These are phyloP conservation scores for Fusarium lateritium DNA, from an alignment of 2,329 filamentous ascomycete species.

Conservation along the genomic window DNA sequence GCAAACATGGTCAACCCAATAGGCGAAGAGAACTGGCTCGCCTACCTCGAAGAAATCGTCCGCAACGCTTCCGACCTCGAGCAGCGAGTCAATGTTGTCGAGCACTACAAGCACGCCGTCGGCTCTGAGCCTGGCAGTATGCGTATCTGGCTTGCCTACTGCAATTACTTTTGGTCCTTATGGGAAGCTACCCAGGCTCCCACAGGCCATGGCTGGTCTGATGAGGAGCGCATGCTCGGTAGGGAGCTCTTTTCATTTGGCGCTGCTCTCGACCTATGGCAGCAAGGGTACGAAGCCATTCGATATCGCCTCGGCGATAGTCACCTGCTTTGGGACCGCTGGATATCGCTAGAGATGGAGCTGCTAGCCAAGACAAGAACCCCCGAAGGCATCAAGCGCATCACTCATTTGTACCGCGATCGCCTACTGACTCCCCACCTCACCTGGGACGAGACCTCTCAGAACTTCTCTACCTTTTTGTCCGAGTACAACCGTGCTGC, in stretches of 20 bases:
- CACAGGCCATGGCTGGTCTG: slow-evolving; percentile 68
- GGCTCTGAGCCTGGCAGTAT: slow-evolving; percentile 80
- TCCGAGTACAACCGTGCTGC: slow-evolving; percentile 77
- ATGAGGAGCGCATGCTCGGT: slow-evolving; percentile 78
- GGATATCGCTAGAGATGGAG: slow-evolving; percentile 79
- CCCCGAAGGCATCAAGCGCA: slow-evolving; percentile 71
- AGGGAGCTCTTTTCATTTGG: slow-evolving; percentile 80
- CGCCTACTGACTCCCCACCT: slow-evolving; percentile 81
- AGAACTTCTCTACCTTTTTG: slow-evolving; percentile 81
- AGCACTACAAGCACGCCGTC: slow-evolving; percentile 79
- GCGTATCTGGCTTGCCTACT: slow-evolving; percentile 82
- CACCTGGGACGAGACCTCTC: slow-evolving; percentile 81
- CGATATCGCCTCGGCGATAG: slow-evolving; percentile 83
- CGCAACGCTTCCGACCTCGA: slow-evolving; percentile 73
- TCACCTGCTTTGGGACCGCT: slow-evolving; percentile 84
- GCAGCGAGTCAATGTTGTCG: slow-evolving; percentile 77
- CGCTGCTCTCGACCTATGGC: slow-evolving; percentile 77
- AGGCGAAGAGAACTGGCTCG: slow-evolving; percentile 83
- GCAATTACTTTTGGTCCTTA: slow-evolving; percentile 82
- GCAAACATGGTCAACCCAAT: slow-evolving; percentile 69
- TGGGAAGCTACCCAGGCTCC: slow-evolving; percentile 74
- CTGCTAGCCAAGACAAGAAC: slow-evolving; percentile 72
- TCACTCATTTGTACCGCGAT: slow-evolving; percentile 78
- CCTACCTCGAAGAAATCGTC: slow-evolving; percentile 81
- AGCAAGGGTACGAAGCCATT: slow-evolving; percentile 79